Evolutionary conservation across 2,329 filamentous ascomycete genomes (phyloP), one percentile per base, ranked within the genome.

Genomic region (Purpureocillium lavendulum): DNA sequence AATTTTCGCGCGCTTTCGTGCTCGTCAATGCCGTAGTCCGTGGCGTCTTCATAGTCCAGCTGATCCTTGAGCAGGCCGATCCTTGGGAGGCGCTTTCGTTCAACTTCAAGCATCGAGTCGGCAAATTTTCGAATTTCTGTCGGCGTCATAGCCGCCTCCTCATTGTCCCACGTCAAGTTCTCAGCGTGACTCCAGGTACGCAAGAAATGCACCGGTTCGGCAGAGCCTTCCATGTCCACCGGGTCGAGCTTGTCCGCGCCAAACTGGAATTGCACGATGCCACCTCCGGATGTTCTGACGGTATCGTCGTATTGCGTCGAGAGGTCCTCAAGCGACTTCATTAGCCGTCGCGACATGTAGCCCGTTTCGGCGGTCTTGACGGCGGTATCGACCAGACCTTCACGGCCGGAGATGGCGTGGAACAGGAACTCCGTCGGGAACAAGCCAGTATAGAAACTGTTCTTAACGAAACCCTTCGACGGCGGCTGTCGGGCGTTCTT

Each of bases 361-460:
- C 92, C 92, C 10, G 92, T 98, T 62, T 98, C 92, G 39, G 92
- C 92, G 39, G 92, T 98, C 69, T 98, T 98, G 66, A 97, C 92
- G 45, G 92, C 92, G 2, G 92, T 98, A 75, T 98, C 92, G 55
- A 98, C 89, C 49, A 98, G 69, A 78, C 92, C 92, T 77, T 97
- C 92, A 79, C 92, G 85, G 52, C 92, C 92, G 53, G 88, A 95
- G 67, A 97, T 96, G 49, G 92, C 92, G 75, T 98, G 92, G 65
- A 98, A 97, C 41, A 97, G 76, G 61, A 98, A 97, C 54, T 98
- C 92, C 0, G 86, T 88, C 2, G 92, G 90, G 2, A 82, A 75
- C 1, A 98, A 70, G 2, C 92, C 92, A 0, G 86, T 86, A 61
- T 95, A 98, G 73, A 98, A 98, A 66, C 88, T 96, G 66, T 97